Conservation (phyloP, 2,329 filamentous ascomycete species). For the Bisporella sp. region DNA sequence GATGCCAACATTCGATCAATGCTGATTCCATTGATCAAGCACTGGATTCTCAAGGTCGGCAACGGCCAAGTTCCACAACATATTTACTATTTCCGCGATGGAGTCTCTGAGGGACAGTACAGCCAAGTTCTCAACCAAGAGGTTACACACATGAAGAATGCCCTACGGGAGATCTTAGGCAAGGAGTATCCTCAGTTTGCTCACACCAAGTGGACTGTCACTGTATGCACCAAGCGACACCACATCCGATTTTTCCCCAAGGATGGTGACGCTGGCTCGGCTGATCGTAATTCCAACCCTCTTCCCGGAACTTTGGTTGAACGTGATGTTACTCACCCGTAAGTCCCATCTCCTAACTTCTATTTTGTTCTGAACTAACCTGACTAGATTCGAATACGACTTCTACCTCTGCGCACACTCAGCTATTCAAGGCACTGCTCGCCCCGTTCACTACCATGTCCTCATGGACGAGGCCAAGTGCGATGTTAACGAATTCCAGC, state of each 20-base stretch:
- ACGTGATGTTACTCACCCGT: constrained; percentile 80
- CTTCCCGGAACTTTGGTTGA: constrained; percentile 85
- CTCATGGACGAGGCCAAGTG: constrained; percentile 74
- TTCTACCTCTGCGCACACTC: constrained; percentile 54
- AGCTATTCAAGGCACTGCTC: constrained; percentile 89
- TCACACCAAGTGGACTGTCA: constrained; percentile 63
- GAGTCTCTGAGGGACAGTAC: constrained; percentile 84
- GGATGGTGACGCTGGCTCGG: constrained; percentile 36
- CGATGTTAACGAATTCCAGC: constrained; percentile 63
- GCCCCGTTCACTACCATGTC: constrained; percentile 88
- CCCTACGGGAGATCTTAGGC: constrained; percentile 37
- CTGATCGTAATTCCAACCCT: constrained; percentile 74
- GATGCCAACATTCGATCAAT: constrained; percentile 58
- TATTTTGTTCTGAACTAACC: constrained; percentile 1
- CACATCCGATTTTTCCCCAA: constrained; percentile 89
- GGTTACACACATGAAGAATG: constrained; percentile 59
- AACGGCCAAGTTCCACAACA: constrained; percentile 54
- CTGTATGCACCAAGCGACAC: constrained; percentile 89
- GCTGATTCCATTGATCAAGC: constrained; percentile 53
- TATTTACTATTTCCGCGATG: constrained; percentile 89
- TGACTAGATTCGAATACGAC: constrained; percentile 15
- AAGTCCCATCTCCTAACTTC: constrained; percentile 9
- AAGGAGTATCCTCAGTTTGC: constrained; percentile 1
- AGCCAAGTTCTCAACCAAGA: constrained; percentile 73
- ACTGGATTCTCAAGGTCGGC: constrained; percentile 55